Evolutionary conservation across 306 rosid genomes (phyloP), one percentile per base, ranked within the genome.

Genomic region (Cucurbita pepo): DNA sequence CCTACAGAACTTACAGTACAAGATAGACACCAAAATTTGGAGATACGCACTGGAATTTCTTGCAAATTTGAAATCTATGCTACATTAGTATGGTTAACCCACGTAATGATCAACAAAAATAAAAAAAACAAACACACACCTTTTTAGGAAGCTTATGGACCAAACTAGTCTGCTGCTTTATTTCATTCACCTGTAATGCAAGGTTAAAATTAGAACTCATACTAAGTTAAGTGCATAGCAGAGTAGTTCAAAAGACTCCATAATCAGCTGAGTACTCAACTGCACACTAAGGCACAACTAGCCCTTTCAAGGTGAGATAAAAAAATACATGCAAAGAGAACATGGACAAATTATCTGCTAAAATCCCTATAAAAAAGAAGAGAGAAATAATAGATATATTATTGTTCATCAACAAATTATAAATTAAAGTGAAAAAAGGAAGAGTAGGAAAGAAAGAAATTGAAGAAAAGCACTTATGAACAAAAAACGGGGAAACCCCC

Each of bases 101-200:
- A 30, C 34, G 34, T 30, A 30, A 30, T 30, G 34, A 30, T 2
- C 34, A 30, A 30, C 37, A 74, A 64, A 69, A 52, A 63, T 1
- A 13, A 22, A 11, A 34, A 12, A 7, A 15, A 30, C 1, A 34
- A 34, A 43, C 53, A 53, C 81, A 44, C 81, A 91, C 99, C 91
- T 84, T 88, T 74, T 88, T 91, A 18, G 99, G 86, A 34, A 82
- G 72, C 85, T 95, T 95, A 83, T 91, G 99, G 77, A 91, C 76
- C 56, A 91, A 86, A 81, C 63, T 79, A 43, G 80, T 51, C 79
- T 84, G 96, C 79, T 86, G 92, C 77, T 82, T 87, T 59, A 75
- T 69, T 66, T 82, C 96, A 64, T 73, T 83, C 74, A 82, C 95
- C 99, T 95, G 85, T 66, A 77, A 80, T 38, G 74, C 30, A 76